Conservation (phyloP, 495 filamentous ascomycete genomes). For the Glonium stellatum region DNA sequence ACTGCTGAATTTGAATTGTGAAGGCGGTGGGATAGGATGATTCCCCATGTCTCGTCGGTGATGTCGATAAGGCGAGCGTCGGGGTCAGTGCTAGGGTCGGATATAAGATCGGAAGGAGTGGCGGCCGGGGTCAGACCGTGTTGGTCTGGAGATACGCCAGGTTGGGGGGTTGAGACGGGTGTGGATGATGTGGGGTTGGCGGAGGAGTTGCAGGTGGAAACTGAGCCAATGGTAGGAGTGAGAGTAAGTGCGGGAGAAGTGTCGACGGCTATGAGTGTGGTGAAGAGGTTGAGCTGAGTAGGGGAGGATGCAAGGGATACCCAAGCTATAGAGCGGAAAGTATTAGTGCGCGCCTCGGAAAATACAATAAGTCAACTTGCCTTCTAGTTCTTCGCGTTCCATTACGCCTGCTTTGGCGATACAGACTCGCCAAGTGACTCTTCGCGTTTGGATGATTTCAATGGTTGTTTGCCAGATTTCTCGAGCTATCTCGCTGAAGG, state of each 20-base stretch:
- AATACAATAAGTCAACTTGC: constrained; percentile 18
- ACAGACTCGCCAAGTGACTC: constrained; percentile 73
- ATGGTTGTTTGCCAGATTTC: constrained; percentile 85
- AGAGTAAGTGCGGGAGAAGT: constrained; percentile 59
- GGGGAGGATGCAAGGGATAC: constrained; percentile 37
- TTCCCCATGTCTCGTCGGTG: constrained; percentile 74
- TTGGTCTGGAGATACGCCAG: constrained; percentile 42
- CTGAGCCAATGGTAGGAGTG: constrained; percentile 43
- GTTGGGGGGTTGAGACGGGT: constrained; percentile 25
- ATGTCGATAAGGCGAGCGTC: constrained; percentile 71
- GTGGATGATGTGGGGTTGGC: constrained; percentile 12
- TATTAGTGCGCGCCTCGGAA: background rate
- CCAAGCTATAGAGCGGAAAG: constrained; percentile 40
- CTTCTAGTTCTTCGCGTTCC: constrained; percentile 65
- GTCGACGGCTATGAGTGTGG: constrained; percentile 61
- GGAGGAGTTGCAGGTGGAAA: constrained; percentile 12
- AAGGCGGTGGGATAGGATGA: constrained; percentile 64
- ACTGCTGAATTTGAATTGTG: constrained; percentile 57
- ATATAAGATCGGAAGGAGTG: constrained; percentile 22
- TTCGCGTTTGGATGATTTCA: constrained; percentile 62
- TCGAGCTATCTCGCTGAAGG: constrained; percentile 55
- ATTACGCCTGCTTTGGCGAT: constrained; percentile 68
- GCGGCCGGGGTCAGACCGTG: constrained; percentile 35
- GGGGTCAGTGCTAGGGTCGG: constrained; percentile 43
- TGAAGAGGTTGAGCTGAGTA: constrained; percentile 35